A percentile compares a stretch with the other conserved stretches of the same genome.
Conservation (phyloP, 2,329 filamentous ascomycete species). For the Zymoseptoria passerinii region DNA sequence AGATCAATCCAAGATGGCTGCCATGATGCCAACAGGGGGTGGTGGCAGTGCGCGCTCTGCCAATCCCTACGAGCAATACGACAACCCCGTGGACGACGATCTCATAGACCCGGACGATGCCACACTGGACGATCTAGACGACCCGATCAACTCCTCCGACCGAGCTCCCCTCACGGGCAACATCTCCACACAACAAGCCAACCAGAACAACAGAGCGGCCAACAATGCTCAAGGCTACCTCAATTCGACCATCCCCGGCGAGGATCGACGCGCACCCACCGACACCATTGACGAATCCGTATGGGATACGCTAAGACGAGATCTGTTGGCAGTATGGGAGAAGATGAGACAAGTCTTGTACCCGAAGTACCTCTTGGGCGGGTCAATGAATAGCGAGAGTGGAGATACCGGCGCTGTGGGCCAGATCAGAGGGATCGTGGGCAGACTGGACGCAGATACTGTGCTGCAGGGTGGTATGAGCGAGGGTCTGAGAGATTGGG, state of each 20-base stretch:
- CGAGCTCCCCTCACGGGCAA: slow-evolving; percentile 76
- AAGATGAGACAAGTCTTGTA: slow-evolving; percentile 98
- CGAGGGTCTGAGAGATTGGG: slow-evolving; percentile 88
- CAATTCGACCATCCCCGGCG: slow-evolving; percentile 81
- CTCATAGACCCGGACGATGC: slow-evolving; percentile 52
- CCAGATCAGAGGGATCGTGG: slow-evolving; percentile 48
- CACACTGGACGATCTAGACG: slow-evolving; percentile 75
- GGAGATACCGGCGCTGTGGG: slow-evolving; percentile 38
- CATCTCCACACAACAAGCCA: slow-evolving; percentile 50
- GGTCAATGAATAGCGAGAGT: slow-evolving; percentile 46
- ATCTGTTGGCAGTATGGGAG: slow-evolving; percentile 87
- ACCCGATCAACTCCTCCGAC: slow-evolving; percentile 51
- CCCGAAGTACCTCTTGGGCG: slow-evolving; percentile 81
- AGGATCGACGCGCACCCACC: slow-evolving; percentile 79
- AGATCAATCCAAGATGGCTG: slow-evolving; percentile 9
- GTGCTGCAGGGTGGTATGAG: slow-evolving; percentile 68
- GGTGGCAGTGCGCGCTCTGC: slow-evolving; percentile 10
- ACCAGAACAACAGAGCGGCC: slow-evolving; percentile 45
- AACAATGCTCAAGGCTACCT: slow-evolving; percentile 69
- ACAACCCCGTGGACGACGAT: slow-evolving; percentile 42
- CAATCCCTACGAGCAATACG: slow-evolving; percentile 34
- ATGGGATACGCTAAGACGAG: slow-evolving; percentile 91
- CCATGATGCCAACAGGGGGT: slow-evolving; percentile 13
- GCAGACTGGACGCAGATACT: slow-evolving; percentile 59
- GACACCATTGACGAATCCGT: slow-evolving; percentile 97